phyloP scores from a whole-genome alignment of 306 rosid species.

The Cicer chorassanicum region DNA sequence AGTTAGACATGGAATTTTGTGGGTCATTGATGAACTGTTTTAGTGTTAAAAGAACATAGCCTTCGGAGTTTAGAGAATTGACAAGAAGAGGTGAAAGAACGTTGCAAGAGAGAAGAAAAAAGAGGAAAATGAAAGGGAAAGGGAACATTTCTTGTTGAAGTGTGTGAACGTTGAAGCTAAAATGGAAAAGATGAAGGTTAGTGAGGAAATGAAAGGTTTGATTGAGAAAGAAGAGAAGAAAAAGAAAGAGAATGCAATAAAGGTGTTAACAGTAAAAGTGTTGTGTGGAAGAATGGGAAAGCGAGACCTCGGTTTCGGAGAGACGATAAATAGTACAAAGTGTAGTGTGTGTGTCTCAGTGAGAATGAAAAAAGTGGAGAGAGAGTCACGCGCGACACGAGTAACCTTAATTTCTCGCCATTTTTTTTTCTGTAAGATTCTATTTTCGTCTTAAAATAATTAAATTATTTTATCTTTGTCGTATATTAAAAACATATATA shows the following conservation, averaged over 20 bases:
- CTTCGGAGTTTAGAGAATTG: slow-evolving; percentile 70
- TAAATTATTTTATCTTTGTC: no score
- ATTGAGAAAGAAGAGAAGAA: slow-evolving; percentile 31
- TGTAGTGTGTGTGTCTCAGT: no score
- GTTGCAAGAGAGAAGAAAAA: slow-evolving; percentile 60
- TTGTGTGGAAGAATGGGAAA: slow-evolving; percentile 50
- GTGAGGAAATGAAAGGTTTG: background rate
- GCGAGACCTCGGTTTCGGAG: slow-evolving; percentile 48
- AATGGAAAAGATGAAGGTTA: slow-evolving; percentile 37
- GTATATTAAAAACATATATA: no score
- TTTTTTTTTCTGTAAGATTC: no score
- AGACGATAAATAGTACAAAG: background rate
- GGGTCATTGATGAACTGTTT: slow-evolving; percentile 76
- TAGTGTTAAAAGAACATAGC: slow-evolving; percentile 68
- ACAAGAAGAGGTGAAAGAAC: slow-evolving; percentile 47
- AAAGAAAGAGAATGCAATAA: slow-evolving; percentile 41
- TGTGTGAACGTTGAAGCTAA: slow-evolving; percentile 51
- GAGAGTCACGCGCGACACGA: no score
- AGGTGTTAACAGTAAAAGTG: slow-evolving; percentile 49
- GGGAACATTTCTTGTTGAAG: slow-evolving; percentile 44
- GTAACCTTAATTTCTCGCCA: no score
- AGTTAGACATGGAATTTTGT: slow-evolving; percentile 66
- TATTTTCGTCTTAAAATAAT: no score
- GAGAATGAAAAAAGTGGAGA: no score
- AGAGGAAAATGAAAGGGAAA: slow-evolving; percentile 28